Base-by-base conservation (phyloP, 2,329 filamentous ascomycete species). In the Mariannaea elegans region DNA sequence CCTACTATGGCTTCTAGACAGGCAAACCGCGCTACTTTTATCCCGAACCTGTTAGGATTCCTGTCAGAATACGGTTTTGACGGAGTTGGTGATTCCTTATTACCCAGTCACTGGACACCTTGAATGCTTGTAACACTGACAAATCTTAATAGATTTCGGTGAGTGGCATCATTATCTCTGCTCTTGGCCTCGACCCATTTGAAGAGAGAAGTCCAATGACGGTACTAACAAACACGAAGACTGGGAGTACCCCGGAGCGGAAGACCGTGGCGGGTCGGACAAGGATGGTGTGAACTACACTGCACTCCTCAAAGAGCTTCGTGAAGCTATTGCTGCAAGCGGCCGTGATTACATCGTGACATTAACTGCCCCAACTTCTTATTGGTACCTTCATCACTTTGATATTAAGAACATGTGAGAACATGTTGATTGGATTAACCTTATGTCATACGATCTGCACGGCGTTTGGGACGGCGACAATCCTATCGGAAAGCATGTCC, bases 251-350 rank as follows among this genome's bases (percentile, higher is more conserved):
- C 54, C 51, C 0, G 42, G 13, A 1, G 77, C 78, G 3, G 69
- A 73, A 14, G 77, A 79, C 24, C 71, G 78, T 2, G 66, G 67
- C 7, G 81, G 81, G 2, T 61, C 55, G 0, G 29, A 67, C 0
- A 72, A 68, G 2, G 81, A 83, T 39, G 71, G 61, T 38, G 59
- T 56, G 0, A 77, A 80, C 56, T 75, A 71, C 36, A 65, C 69
- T 2, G 51, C 16, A 1, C 60, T 73, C 70, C 13, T 73, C 0
- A 70, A 29, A 1, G 58, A 56, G 0, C 7, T 65, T 10, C 7
- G 9, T 7, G 13, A 42, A 16, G 6, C 16, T 7, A 18, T 36
- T n/a, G 32, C 1, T 10, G 62, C 0, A 60, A 58, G 29, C 54
- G 46, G 58, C 1, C 18, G 9, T 0, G 13, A 44, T 7, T 38